Conservation (phyloP, 2,329 filamentous ascomycete species). For the Huntiella moniliformis region DNA sequence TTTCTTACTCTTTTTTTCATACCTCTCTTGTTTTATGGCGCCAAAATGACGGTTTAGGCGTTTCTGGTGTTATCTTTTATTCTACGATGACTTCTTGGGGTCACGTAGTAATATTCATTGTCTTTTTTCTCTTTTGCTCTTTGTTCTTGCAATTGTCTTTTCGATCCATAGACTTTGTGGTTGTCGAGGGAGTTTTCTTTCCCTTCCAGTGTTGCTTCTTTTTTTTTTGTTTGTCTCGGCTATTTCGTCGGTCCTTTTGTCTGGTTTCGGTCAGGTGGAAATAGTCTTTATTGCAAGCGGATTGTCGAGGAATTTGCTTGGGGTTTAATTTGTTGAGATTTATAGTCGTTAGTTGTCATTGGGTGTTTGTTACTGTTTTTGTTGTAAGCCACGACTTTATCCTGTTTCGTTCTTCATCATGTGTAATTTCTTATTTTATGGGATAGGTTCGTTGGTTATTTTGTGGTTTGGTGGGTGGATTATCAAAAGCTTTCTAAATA, state of each 20-base stretch:
- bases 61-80: neutral
- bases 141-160: neutral
- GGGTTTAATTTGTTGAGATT: too few species aligned
- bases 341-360: too few species aligned
- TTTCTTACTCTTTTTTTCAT: neutral
- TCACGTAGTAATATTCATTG: neutral
- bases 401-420: too few species aligned
- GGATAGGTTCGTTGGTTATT: too few species aligned
- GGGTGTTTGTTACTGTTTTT: too few species aligned
- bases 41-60: neutral
- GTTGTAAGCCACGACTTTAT: too few species aligned
- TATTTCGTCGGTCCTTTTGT: neutral
- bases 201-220: neutral
- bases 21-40: neutral
- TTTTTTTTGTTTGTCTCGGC: neutral
- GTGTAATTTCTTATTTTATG: too few species aligned
- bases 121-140: constrained; percentile 3
- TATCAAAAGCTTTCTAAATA: too few species aligned
- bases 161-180: neutral
- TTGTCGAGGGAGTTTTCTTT: neutral
- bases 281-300: too few species aligned
- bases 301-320: too few species aligned
- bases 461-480: too few species aligned
- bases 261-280: neutral
- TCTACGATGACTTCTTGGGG: neutral